These are phyloP conservation scores for Aurinia saxatilis DNA, from an alignment of 345 rosid genomes.

Conservation along the genomic window DNA sequence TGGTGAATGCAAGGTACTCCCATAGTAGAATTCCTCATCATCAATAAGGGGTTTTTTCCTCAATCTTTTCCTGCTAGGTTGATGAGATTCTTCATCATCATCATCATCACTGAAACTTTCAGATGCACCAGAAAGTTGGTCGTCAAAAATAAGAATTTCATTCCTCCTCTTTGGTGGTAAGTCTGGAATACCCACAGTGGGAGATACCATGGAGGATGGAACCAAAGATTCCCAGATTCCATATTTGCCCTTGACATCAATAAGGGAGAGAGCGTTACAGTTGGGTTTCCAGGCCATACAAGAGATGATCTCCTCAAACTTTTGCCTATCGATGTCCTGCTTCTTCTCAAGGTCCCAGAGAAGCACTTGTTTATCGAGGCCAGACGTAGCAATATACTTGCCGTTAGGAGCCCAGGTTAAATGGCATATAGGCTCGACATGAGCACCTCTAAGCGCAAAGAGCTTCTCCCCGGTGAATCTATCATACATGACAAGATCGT, in stretches of 20 bases:
- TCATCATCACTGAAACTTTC: constrained; percentile 63
- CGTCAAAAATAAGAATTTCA: constrained; percentile 64
- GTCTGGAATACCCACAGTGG: constrained; percentile 65
- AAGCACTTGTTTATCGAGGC: constrained; percentile 78
- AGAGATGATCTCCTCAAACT: constrained; percentile 63
- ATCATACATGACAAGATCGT: constrained; percentile 88
- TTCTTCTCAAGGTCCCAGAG: constrained; percentile 84
- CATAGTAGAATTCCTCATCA: constrained; percentile 41
- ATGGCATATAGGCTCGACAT: constrained; percentile 58
- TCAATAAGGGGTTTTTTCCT: constrained; percentile 44
- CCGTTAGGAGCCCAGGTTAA: constrained; percentile 94
- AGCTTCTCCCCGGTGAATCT: constrained; percentile 88
- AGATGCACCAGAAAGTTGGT: constrained; percentile 33
- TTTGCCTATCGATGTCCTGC: constrained; percentile 85
- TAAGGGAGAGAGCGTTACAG: constrained; percentile 79
- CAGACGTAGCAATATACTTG: constrained; percentile 82
- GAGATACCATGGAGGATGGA: constrained; percentile 88
- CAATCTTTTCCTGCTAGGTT: constrained; percentile 55
- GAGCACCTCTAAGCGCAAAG: constrained; percentile 79
- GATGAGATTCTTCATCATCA: constrained; percentile 52
- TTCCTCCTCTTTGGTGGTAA: constrained; percentile 52
- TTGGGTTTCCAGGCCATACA: constrained; percentile 92
- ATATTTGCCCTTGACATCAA: constrained; percentile 68
- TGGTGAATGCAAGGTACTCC: constrained; percentile 33
- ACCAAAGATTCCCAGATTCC: constrained; percentile 90